Evolutionary conservation across 495 filamentous ascomycete genomes (phyloP), one percentile per base, ranked within the genome.

Genomic region (Daldinia childiae): DNA sequence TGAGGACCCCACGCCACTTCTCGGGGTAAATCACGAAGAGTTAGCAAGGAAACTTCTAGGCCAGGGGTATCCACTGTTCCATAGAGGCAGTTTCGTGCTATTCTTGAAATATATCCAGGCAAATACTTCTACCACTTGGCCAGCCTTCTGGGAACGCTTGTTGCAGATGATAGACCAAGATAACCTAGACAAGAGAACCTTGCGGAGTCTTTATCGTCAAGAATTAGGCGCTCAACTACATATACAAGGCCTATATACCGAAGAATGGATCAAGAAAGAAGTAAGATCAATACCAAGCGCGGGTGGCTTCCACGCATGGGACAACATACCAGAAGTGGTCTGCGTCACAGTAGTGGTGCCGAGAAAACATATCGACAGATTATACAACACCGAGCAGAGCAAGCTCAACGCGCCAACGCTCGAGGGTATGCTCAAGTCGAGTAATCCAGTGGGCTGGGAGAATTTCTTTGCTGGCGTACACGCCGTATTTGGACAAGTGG

Each of bases 11-110:
- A 30, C 21, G 3, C 51, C n/a, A 12, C 43, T 21, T 21, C 4
- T 19, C 7, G 32, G 12, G 11, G 8, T 7, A 3, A 38, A 30
- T 30, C 48, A 2, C 26, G 55, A 56, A 27, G 55, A 60, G 15
- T 3, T 43, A 1, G 2, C 15, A 26, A 24, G 12, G 8, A 51
- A 27, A n/a, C 9, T 68, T 29, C 38, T 30, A 34, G 15, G n/a
- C 6, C 24, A 45, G 4, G 3, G 12, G 36, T 62, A 45, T 57
- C 64, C 71, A 8, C 45, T 55, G 29, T 85, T 83, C 63, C 78
- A 82, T 58, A 77, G 83, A 50, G 79, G 74, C 38, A 82, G 77
- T 50, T 80, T 87, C 52, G 79, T 73, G 1, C 73, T 74, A 0
- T 51, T 79, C 8, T 36, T 79, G 15, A 78, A 74, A 45, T 51